Evolutionary conservation across 768 basidiomycete species (phyloP), one percentile per base, ranked within the genome.

Genomic region (Panus rudis): DNA sequence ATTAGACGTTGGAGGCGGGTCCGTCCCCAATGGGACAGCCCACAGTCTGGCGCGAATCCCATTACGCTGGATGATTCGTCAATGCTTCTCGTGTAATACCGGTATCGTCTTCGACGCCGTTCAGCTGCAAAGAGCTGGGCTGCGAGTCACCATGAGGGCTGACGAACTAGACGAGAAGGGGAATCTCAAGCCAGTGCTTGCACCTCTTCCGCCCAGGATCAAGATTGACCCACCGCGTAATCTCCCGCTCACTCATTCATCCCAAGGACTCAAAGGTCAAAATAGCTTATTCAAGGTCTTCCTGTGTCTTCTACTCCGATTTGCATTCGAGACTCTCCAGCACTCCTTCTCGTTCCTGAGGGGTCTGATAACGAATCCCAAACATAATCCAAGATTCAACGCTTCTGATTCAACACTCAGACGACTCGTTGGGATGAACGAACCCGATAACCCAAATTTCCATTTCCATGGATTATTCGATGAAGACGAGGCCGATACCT

Each of bases 11-110:
- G 63, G 63, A 17, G 63, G 63, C 16, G 58, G 57, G 8, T 49
- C 51, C 32, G 45, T 45, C 8, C 46, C 46, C 35, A 58, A 64
- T 39, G 46, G 44, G 6, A 42, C 21, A 1, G 7, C 22, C 4
- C 47, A 55, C 19, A 41, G 45, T 2, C 54, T 64, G 14, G 46
- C 59, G 3, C 56, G 57, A 32, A 50, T 60, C 22, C 45, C 61
- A 0, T 50, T 65, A 4, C 48, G 60, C 6, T 65, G 64, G 63
- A 62, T 65, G 61, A 41, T 65, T 28, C 59, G 65, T 35, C 56
- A 65, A 45, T 59, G 58, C 37, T 52, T 58, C 37, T 20, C 31
- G 4, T 27, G 19, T 30, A 37, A 43, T 23, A 47, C 46, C 13
- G 59, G 58, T 5, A 55, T 62, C 33, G 16, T 60, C 17, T 62